A percentile compares a stretch with the other conserved stretches of the same genome.
Evolutionary conservation across 352 stramenopile species (phyloP).

Genomic region (Lagenidium sp.): DNA sequence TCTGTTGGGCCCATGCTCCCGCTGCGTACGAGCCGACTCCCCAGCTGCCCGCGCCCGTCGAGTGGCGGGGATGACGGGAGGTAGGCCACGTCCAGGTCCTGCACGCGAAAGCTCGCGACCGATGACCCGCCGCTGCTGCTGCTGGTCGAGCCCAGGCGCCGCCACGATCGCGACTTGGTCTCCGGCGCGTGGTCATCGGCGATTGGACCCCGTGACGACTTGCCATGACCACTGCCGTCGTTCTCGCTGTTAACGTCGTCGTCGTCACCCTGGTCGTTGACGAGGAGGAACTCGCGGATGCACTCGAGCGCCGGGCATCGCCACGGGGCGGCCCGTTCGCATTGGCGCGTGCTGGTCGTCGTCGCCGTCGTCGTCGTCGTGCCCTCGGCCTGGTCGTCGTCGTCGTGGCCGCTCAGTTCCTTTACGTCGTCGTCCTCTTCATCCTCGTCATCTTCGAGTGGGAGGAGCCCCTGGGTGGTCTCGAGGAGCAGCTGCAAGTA

Average conservation of each 20-base stretch:
- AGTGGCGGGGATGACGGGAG: slow-evolving; percentile 18
- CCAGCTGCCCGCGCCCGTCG: too few species aligned
- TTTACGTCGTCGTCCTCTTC: slow-evolving; percentile 8
- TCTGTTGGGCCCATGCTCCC: slow-evolving; percentile 4
- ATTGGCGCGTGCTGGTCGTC: too few species aligned
- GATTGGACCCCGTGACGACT: too few species aligned
- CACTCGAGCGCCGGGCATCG: slow-evolving; percentile 33
- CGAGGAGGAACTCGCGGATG: slow-evolving; percentile 60
- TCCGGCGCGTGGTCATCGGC: too few species aligned
- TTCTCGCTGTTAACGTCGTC: background rate
- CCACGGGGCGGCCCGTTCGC: too few species aligned
- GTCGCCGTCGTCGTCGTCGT: background rate
- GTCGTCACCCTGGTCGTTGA: slow-evolving; percentile 19
- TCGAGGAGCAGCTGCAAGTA: slow-evolving; percentile 61
- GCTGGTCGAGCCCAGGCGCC: background rate
- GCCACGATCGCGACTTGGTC: slow-evolving; percentile 9
- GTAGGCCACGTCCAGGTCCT: slow-evolving; percentile 46
- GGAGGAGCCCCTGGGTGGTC: slow-evolving; percentile 52
- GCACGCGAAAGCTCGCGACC: slow-evolving; percentile 36
- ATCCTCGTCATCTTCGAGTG: slow-evolving; percentile 7
- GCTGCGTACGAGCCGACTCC: slow-evolving; percentile 5
- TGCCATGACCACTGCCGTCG: background rate
- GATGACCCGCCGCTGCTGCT: slow-evolving; percentile 1
- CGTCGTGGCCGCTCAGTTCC: slow-evolving; percentile 19
- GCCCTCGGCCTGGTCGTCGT: background rate